These are phyloP conservation scores for Hymenoscyphus occultus DNA, from an alignment of 2,329 filamentous ascomycete species.

Conservation along the genomic window DNA sequence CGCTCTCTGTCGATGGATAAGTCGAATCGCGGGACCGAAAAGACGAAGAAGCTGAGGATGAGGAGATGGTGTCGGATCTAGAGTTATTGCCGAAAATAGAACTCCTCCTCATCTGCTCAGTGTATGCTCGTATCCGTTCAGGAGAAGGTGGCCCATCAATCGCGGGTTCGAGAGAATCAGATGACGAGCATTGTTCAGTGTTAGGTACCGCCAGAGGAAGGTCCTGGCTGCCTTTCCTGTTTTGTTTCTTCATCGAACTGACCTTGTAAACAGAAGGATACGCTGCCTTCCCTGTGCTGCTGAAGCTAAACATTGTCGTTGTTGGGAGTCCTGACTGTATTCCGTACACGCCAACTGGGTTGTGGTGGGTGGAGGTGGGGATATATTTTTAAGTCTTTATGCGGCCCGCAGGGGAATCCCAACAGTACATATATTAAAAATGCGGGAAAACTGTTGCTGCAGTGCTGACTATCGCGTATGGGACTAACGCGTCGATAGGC, in stretches of 20 bases:
- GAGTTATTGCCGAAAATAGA: slow-evolving; percentile 48
- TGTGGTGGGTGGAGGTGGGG: slow-evolving; percentile 9
- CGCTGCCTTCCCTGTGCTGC: slow-evolving; percentile 21
- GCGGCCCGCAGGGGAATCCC: slow-evolving; percentile 15
- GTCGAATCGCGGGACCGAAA: slow-evolving; percentile 44
- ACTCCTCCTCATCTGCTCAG: slow-evolving; percentile 55
- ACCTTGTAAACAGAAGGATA: slow-evolving; percentile 19
- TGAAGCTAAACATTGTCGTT: slow-evolving; percentile 28
- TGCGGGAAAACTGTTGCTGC: slow-evolving; percentile 6
- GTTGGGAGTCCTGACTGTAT: slow-evolving; percentile 15
- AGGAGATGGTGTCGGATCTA: slow-evolving; percentile 48
- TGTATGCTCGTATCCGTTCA: slow-evolving; percentile 56
- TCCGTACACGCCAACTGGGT: slow-evolving; percentile 2
- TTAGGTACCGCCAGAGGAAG: slow-evolving; percentile 14
- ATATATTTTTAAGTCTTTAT: slow-evolving; percentile 17
- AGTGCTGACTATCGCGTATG: slow-evolving; percentile 15
- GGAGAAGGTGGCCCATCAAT: slow-evolving; percentile 61
- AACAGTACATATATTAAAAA: slow-evolving; percentile 15
- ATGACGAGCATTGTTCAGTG: slow-evolving; percentile 17
- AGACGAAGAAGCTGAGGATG: slow-evolving; percentile 57
- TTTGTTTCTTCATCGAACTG: slow-evolving; percentile 15
- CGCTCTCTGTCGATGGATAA: slow-evolving; percentile 27
- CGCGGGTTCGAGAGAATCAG: slow-evolving; percentile 54
- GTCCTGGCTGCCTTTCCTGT: slow-evolving; percentile 21
- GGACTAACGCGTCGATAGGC: slow-evolving; percentile 13